Percentiles rank a stretch among this genome's conserved stretches.
phyloP scores from a whole-genome alignment of 2,329 filamentous ascomycete genomes.

The Lachnum nothofagi region DNA sequence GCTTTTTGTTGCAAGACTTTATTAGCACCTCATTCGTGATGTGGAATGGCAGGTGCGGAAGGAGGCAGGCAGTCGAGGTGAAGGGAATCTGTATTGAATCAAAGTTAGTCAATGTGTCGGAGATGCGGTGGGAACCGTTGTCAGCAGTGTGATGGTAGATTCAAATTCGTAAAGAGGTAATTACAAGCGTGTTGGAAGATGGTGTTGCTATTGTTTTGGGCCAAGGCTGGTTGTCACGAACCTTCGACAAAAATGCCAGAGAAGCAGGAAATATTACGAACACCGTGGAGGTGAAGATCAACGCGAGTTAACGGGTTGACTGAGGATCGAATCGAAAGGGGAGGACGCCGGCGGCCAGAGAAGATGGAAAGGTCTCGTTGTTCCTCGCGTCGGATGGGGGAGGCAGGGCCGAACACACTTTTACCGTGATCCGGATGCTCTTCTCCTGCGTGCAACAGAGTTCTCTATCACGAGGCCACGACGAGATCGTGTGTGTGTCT shows the following conservation, averaged over 20 bases:
- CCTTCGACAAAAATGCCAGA: constrained; percentile 26
- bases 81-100: constrained; percentile 14
- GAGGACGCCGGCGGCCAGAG: constrained; percentile 55
- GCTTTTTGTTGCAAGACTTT: constrained; percentile 14
- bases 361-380: constrained; percentile 27
- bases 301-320: constrained; percentile 37
- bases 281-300: constrained; percentile 26
- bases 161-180: background rate
- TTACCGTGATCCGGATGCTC: constrained; percentile 26
- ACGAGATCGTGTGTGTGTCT: no score
- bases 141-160: no score
- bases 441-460: constrained; percentile 5
- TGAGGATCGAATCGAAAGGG: constrained; percentile 35
- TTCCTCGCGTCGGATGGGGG: constrained; percentile 13
- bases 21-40: constrained; percentile 20
- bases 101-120: constrained; percentile 5
- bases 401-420: constrained; percentile 22
- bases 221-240: constrained; percentile 23
- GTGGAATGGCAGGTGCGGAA: constrained; percentile 7
- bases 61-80: background rate
- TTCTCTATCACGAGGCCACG: constrained; percentile 18
- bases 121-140: no score
- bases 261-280: constrained; percentile 29
- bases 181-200: constrained; percentile 11
- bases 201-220: background rate